Conservation (phyloP, 805 yeast genomes). For the Nadsonia fulvescens region DNA sequence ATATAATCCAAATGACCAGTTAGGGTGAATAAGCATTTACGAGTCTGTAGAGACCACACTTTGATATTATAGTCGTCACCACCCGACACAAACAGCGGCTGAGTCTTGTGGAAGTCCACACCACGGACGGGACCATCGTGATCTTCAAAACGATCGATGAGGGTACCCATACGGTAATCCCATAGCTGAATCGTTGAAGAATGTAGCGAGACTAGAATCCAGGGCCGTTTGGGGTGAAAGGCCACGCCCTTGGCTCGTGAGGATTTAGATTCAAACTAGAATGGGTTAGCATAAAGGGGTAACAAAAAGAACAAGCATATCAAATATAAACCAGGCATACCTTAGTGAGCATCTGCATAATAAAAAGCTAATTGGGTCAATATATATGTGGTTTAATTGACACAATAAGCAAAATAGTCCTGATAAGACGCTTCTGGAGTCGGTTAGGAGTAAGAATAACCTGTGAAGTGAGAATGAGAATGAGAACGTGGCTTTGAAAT, state of each 20-base stretch:
- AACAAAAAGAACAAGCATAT: constrained; percentile 5
- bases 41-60: constrained; percentile 87
- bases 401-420: too few relatives aligned
- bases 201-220: constrained; percentile 88
- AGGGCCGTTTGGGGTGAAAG: constrained; percentile 87
- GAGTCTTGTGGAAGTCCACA: constrained; percentile 93
- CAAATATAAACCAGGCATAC: constrained; percentile 20
- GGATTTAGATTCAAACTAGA: constrained; percentile 86
- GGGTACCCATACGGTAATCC: constrained; percentile 99
- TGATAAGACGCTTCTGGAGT: too few relatives aligned
- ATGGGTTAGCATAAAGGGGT: too few relatives aligned
- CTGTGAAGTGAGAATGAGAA: too few relatives aligned
- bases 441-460: too few relatives aligned
- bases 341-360: constrained; percentile 78
- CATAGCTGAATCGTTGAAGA: constrained; percentile 97
- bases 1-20: constrained; percentile 91
- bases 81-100: constrained; percentile 90
- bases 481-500: too few relatives aligned
- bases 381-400: too few relatives aligned
- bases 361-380: too few relatives aligned
- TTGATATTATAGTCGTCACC: constrained; percentile 92
- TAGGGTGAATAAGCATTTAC: constrained; percentile 81
- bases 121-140: constrained; percentile 97
- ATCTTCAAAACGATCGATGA: constrained; percentile 90
- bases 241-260: constrained; percentile 96